Conservation (phyloP, 495 filamentous ascomycete species). For the Chlorociboria aeruginascens region DNA sequence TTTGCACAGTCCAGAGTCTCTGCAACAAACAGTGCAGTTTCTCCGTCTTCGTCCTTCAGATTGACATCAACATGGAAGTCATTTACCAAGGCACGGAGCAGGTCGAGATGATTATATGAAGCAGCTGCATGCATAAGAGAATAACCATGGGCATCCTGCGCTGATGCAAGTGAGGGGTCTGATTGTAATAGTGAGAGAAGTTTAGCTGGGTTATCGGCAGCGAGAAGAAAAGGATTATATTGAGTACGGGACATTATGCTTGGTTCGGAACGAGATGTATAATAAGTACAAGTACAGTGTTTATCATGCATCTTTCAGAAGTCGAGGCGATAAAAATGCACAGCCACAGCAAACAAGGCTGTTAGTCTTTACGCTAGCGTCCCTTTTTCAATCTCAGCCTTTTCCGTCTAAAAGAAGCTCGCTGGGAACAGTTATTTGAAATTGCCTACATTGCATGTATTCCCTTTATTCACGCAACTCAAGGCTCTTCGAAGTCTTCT, state of each 20-base stretch:
- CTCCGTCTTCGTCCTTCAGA: conserved; percentile 74
- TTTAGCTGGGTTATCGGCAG: conserved; percentile 54
- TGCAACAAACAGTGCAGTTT: conserved; percentile 79
- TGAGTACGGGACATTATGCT: conserved; percentile 3
- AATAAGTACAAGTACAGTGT: too few species aligned
- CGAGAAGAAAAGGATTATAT: conserved; percentile 65
- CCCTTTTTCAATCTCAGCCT: too few species aligned
- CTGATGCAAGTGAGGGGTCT: conserved; percentile 52
- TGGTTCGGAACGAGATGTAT: background rate
- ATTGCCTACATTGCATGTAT: too few species aligned
- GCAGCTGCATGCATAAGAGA: conserved; percentile 84
- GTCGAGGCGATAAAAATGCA: too few species aligned
- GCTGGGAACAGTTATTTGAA: too few species aligned
- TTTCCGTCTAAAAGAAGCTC: too few species aligned
- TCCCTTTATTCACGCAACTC: too few species aligned
- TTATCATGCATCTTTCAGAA: too few species aligned
- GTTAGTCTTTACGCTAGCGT: background rate
- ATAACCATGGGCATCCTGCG: conserved; percentile 76
- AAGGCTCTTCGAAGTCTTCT: too few species aligned
- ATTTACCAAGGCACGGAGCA: conserved; percentile 65
- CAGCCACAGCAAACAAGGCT: too few species aligned
- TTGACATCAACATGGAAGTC: conserved; percentile 70
- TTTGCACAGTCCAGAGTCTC: conserved; percentile 68
- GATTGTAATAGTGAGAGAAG: conserved; percentile 55
- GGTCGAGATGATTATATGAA: conserved; percentile 76